Percentiles rank a stretch among this genome's conserved stretches.
phyloP scores from a whole-genome alignment of 129 eudicot species.

The Helianthus tuberosus region DNA sequence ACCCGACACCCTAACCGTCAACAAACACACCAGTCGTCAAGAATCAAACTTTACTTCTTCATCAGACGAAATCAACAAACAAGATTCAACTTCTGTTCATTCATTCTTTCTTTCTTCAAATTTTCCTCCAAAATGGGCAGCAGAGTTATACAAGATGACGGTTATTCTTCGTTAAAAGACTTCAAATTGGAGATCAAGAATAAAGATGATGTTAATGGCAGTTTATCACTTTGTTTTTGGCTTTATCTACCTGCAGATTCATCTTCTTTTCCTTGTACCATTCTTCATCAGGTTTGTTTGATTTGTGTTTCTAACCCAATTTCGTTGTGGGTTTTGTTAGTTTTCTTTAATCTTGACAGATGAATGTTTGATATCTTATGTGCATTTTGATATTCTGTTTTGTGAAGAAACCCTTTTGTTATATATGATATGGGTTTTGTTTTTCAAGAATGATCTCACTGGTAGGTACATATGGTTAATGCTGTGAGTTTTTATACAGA shows the following conservation, averaged over 20 bases:
- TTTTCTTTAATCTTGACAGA: not conserved
- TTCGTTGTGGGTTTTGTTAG: slow-evolving; percentile 6
- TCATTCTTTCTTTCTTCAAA: not conserved
- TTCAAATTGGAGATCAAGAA: slow-evolving; percentile 53
- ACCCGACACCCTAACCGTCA: slow-evolving; percentile 39
- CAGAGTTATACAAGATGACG: slow-evolving; percentile 33
- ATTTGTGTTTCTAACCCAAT: slow-evolving; percentile 4
- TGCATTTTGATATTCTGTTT: not conserved
- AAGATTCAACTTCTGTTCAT: slow-evolving; percentile 7
- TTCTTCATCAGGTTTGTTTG: slow-evolving; percentile 67
- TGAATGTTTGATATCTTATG: not conserved
- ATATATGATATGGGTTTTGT: slow-evolving; percentile 3
- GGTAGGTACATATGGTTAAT: not conserved
- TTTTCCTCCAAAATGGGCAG: slow-evolving; percentile 23
- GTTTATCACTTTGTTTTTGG: slow-evolving; percentile 70
- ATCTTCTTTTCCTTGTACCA: slow-evolving; percentile 47
- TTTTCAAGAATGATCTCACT: no score
- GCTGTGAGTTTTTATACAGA: not conserved
- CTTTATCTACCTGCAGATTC: slow-evolving; percentile 44
- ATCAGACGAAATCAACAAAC: not conserved
- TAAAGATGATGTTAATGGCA: slow-evolving; percentile 27
- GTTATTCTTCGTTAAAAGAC: slow-evolving; percentile 53
- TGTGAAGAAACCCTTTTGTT: slow-evolving; percentile 15
- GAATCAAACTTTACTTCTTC: slow-evolving; percentile 19
- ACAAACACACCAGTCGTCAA: slow-evolving; percentile 22